Evolutionary conservation across 495 filamentous ascomycete genomes (phyloP).

Genomic region (Apodospora peruviana): DNA sequence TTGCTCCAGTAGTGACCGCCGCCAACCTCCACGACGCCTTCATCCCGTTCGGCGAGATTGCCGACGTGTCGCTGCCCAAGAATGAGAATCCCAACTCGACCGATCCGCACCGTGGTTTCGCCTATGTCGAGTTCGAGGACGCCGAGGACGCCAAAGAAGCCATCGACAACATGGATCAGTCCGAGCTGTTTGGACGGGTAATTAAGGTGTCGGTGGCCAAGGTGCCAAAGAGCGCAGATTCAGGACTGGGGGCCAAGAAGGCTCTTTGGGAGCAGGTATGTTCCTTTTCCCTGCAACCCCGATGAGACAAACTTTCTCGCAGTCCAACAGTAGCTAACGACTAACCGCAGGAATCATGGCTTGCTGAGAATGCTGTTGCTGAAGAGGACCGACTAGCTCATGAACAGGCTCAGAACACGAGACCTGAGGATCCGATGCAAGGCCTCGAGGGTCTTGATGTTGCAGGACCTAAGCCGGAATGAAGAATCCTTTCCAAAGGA

Average conservation of each 20-base stretch:
- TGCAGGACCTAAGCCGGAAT: slow-evolving; percentile 82
- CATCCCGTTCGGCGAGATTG: slow-evolving; percentile 91
- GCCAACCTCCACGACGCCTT: slow-evolving; percentile 82
- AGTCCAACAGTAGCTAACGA: background rate
- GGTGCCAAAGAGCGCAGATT: slow-evolving; percentile 80
- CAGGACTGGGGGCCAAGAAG: slow-evolving; percentile 87
- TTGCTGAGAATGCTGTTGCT: slow-evolving; percentile 82
- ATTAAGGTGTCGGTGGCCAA: slow-evolving; percentile 91
- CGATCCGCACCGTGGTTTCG: slow-evolving; percentile 85
- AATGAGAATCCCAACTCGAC: slow-evolving; percentile 63
- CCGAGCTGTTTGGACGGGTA: slow-evolving; percentile 87
- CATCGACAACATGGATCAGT: slow-evolving; percentile 98
- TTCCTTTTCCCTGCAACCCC: slow-evolving; percentile 7
- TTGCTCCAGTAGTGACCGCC: slow-evolving; percentile 70
- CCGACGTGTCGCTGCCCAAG: slow-evolving; percentile 82
- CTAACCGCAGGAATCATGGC: slow-evolving; percentile 73
- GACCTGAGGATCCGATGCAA: slow-evolving; percentile 85
- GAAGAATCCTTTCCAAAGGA: slow-evolving; percentile 16
- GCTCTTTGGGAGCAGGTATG: slow-evolving; percentile 96
- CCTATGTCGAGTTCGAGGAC: slow-evolving; percentile 91
- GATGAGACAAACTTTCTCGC: background rate
- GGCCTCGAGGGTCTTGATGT: slow-evolving; percentile 89
- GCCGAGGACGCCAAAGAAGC: slow-evolving; percentile 85
- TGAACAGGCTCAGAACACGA: slow-evolving; percentile 49
- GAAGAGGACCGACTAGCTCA: slow-evolving; percentile 74